phyloP scores from a whole-genome alignment of 1,284 basidiomycete species.

The Caloboletus firmus region DNA sequence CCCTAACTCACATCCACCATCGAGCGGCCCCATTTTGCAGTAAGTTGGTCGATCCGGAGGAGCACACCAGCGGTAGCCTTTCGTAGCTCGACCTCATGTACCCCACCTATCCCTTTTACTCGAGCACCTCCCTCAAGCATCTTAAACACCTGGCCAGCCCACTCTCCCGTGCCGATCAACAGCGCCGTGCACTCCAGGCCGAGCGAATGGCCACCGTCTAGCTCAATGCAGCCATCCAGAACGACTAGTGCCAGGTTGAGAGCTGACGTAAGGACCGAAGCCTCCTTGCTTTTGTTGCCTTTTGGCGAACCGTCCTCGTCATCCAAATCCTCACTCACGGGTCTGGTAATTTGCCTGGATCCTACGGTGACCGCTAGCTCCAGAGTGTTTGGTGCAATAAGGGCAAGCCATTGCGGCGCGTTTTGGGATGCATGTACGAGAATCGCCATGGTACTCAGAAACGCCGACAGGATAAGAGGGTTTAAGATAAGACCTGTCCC shows the following conservation, averaged over 20 bases:
- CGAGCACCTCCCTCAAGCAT: constrained; percentile 64
- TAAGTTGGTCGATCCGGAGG: constrained; percentile 76
- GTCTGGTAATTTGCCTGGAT: constrained; percentile 57
- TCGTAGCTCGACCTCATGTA: constrained; percentile 56
- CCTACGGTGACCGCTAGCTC: constrained; percentile 82
- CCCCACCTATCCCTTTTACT: constrained; percentile 66
- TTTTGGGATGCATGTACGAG: constrained; percentile 80
- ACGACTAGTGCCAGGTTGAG: constrained; percentile 78
- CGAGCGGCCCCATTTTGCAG: constrained; percentile 71
- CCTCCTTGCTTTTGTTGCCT: constrained; percentile 48
- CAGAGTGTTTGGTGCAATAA: constrained; percentile 78
- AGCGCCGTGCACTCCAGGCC: constrained; percentile 73
- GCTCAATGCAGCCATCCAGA: constrained; percentile 71
- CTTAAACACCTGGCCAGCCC: constrained; percentile 73
- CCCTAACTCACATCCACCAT: constrained; percentile 49
- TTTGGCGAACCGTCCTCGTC: constrained; percentile 31
- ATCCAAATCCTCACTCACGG: constrained; percentile 46
- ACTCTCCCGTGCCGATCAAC: constrained; percentile 75
- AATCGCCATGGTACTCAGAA: constrained; percentile 77
- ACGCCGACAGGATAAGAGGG: constrained; percentile 70
- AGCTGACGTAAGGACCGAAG: constrained; percentile 69
- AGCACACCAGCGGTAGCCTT: constrained; percentile 78
- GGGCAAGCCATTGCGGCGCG: constrained; percentile 74
- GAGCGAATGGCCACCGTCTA: constrained; percentile 75
- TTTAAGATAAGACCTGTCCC: constrained; percentile 82